Conservation (phyloP, 2,329 filamentous ascomycete species). For the Aureobasidium subglaciale region DNA sequence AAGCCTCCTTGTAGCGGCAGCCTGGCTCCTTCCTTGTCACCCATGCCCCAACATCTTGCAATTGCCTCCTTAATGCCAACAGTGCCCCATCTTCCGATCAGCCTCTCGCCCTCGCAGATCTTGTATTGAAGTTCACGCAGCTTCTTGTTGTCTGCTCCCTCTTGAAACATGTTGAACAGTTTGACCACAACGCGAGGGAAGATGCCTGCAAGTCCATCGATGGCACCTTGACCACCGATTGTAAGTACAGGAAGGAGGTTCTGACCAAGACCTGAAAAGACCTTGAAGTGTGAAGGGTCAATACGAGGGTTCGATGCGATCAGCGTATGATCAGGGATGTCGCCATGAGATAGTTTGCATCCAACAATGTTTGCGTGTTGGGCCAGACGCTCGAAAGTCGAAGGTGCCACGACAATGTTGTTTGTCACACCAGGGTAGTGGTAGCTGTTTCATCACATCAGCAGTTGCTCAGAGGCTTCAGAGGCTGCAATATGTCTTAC, state of each 20-base stretch:
- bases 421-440: conserved; percentile 63
- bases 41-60: conserved; percentile 51
- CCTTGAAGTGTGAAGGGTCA: conserved; percentile 51
- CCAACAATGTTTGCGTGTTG: conserved; percentile 61
- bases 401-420: conserved; percentile 52
- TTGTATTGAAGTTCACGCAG: conserved; percentile 53
- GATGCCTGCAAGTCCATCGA: conserved; percentile 59
- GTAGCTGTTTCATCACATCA: conserved; percentile 38
- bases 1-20: conserved; percentile 54
- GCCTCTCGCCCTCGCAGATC: conserved; percentile 55
- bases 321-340: conserved; percentile 57
- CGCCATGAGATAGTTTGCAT: conserved; percentile 62
- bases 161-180: conserved; percentile 46
- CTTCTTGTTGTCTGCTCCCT: conserved; percentile 39
- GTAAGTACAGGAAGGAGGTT: conserved; percentile 57
- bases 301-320: conserved; percentile 54
- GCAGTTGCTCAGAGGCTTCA: neutral
- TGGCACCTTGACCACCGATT: conserved; percentile 58
- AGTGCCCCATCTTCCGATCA: conserved; percentile 53
- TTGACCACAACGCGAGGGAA: conserved; percentile 56
- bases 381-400: conserved; percentile 53
- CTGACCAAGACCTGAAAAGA: conserved; percentile 59
- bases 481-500: conserved; percentile 32
- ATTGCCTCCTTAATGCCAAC: conserved; percentile 61
- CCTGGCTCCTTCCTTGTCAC: conserved; percentile 52